phyloP scores from a whole-genome alignment of 2,329 filamentous ascomycete genomes.

The Hirsutella rhossiliensis region DNA sequence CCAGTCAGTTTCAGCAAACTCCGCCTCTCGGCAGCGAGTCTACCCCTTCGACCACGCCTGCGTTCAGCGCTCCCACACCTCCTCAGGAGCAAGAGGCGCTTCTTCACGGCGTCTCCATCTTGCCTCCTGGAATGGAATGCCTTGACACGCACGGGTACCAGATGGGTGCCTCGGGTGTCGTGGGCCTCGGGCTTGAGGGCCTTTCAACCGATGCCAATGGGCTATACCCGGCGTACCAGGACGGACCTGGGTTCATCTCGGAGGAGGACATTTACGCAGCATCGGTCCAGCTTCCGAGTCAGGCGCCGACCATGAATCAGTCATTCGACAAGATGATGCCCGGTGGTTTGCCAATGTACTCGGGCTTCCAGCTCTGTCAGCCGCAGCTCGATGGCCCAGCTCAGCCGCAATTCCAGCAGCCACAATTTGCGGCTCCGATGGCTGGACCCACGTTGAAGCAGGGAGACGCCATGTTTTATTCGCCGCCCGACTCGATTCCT shows the following conservation, averaged over 20 bases:
- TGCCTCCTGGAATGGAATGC: constrained; percentile 36
- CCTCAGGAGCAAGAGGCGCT: constrained; percentile 31
- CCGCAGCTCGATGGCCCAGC: constrained; percentile 6
- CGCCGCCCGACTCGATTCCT: constrained; percentile 50
- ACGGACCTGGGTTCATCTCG: constrained; percentile 46
- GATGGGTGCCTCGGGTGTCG: constrained; percentile 23
- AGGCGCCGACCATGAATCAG: constrained; percentile 23
- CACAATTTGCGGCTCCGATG: constrained; percentile 20
- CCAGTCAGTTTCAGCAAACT: constrained; percentile 37
- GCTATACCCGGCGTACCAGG: constrained; percentile 49
- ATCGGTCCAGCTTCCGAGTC: constrained; percentile 39
- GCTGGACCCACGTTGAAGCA: constrained; percentile 22
- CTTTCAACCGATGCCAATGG: constrained; percentile 26
- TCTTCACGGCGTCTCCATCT: constrained; percentile 34
- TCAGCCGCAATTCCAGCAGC: constrained; percentile 48
- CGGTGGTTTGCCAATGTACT: constrained; percentile 26
- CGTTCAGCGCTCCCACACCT: constrained; percentile 43
- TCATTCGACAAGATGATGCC: constrained; percentile 32
- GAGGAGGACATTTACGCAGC: constrained; percentile 53
- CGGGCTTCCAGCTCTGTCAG: constrained; percentile 12
- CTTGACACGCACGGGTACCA: constrained; percentile 18
- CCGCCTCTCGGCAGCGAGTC: constrained; percentile 50
- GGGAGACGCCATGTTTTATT: constrained; percentile 56
- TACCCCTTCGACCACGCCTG: constrained; percentile 45
- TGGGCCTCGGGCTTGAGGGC: constrained; percentile 27